A percentile compares a stretch with the other conserved stretches of the same genome.
Conservation (phyloP, 768 basidiomycete genomes). For the Tylopilus balloui region DNA sequence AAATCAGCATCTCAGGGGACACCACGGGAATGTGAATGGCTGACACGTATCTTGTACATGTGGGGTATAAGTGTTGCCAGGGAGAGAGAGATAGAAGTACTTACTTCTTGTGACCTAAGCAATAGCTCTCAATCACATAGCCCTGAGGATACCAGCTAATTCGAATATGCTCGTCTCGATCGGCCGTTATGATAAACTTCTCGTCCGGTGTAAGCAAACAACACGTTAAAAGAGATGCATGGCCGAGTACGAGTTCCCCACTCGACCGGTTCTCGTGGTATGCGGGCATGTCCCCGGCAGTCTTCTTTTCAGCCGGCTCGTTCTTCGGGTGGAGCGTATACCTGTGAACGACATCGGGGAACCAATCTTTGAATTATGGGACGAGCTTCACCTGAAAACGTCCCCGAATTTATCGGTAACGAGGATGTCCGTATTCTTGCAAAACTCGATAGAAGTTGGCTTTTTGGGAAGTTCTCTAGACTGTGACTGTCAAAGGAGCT, state of each 20-base stretch:
- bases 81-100: slow-evolving; percentile 18
- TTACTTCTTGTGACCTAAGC: slow-evolving; percentile 80
- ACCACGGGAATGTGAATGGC: slow-evolving; percentile 65
- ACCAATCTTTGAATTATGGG: background rate
- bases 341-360: slow-evolving; percentile 32
- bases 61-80: background rate
- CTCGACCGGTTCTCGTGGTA: slow-evolving; percentile 70
- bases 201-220: slow-evolving; percentile 67
- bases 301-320: slow-evolving; percentile 23
- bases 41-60: slow-evolving; percentile 65
- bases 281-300: slow-evolving; percentile 31
- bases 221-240: slow-evolving; percentile 78
- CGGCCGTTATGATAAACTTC: slow-evolving; percentile 79
- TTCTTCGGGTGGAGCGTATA: slow-evolving; percentile 49
- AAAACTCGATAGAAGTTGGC: slow-evolving; percentile 66
- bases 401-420: slow-evolving; percentile 96
- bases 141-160: slow-evolving; percentile 88
- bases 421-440: slow-evolving; percentile 60
- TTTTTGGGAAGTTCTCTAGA: slow-evolving; percentile 79
- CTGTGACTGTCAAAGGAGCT: background rate
- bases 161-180: slow-evolving; percentile 93
- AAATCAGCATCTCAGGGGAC: slow-evolving; percentile 52
- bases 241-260: slow-evolving; percentile 75
- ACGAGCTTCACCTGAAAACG: slow-evolving; percentile 62
- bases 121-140: slow-evolving; percentile 80